These are phyloP conservation scores for Clavariopsis aquatica DNA, from an alignment of 495 filamentous ascomycete genomes.

Conservation along the genomic window DNA sequence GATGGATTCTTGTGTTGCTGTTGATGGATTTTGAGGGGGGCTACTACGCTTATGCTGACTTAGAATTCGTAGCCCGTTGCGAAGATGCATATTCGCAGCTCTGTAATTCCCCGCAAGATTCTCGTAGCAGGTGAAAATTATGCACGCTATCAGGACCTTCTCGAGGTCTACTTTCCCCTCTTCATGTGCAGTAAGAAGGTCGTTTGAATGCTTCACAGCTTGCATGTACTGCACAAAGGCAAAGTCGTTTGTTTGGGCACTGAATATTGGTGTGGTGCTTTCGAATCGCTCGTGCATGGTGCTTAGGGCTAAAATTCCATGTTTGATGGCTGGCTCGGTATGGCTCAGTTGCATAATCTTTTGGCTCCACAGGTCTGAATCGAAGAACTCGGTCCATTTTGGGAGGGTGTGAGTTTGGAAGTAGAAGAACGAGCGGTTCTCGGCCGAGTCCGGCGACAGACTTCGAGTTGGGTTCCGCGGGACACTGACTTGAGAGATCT, in stretches of 20 bases:
- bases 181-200: slow-evolving; percentile 30
- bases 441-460: slow-evolving; percentile 24
- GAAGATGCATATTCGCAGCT: slow-evolving; percentile 37
- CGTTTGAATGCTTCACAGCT: slow-evolving; percentile 38
- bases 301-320: slow-evolving; percentile 38
- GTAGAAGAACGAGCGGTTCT: slow-evolving; percentile 36
- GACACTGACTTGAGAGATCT: slow-evolving; percentile 4
- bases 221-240: slow-evolving; percentile 38
- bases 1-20: slow-evolving; percentile 23
- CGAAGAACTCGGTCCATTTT: slow-evolving; percentile 40
- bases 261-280: slow-evolving; percentile 9
- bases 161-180: slow-evolving; percentile 24
- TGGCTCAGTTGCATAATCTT: slow-evolving; percentile 36
- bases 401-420: slow-evolving; percentile 35
- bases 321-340: slow-evolving; percentile 38
- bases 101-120: slow-evolving; percentile 37
- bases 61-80: slow-evolving; percentile 34
- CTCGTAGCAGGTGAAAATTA: slow-evolving; percentile 40
- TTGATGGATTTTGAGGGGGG: neutral
- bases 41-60: slow-evolving; percentile 24
- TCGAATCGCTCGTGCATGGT: slow-evolving; percentile 37
- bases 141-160: slow-evolving; percentile 37
- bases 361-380: slow-evolving; percentile 38
- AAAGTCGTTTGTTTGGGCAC: slow-evolving; percentile 30
- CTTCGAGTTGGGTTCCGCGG: slow-evolving; percentile 30